Evolutionary conservation across 83 land plant genomes (phyloP).

Genomic region (Thuja plicata): DNA sequence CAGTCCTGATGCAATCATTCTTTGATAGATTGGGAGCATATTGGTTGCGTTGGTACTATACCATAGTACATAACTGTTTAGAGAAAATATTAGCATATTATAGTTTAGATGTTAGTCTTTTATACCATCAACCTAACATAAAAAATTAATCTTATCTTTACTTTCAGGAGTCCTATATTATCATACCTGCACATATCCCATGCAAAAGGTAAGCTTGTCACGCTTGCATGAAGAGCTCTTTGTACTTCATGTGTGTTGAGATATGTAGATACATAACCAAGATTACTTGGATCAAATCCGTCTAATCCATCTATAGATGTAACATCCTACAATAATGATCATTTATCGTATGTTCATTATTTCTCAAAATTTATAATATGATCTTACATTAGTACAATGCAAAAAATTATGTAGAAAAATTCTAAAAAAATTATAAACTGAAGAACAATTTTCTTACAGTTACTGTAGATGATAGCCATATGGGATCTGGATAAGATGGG

Average conservation of each 20-base stretch:
- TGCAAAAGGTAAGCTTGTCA: conserved; percentile 7
- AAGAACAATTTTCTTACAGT: not conserved
- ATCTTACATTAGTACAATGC: not conserved
- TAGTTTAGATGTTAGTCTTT: not conserved
- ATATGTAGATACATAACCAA: conserved; percentile 23
- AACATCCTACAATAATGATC: not conserved
- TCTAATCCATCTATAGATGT: not conserved
- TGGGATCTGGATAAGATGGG: conserved; percentile 18
- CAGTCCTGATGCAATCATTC: not conserved
- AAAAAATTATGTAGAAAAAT: not conserved
- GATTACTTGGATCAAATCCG: conserved; percentile 47
- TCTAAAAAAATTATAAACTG: not conserved
- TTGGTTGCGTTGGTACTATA: not conserved
- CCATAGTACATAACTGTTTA: not conserved
- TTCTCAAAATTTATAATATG: not conserved
- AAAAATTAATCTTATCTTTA: not conserved
- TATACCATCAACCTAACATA: not conserved
- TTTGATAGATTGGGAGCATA: not conserved
- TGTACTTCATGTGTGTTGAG: conserved; percentile 50
- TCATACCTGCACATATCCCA: conserved; percentile 8
- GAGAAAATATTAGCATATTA: not conserved
- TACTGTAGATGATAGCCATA: not conserved
- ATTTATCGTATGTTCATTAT: not conserved
- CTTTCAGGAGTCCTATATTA: too few relatives aligned
- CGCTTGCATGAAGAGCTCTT: conserved; percentile 43